Evolutionary conservation across 228 moss, liverwort and hornwort species (phyloP).

Genomic region (Sphagnum magellanicum): DNA sequence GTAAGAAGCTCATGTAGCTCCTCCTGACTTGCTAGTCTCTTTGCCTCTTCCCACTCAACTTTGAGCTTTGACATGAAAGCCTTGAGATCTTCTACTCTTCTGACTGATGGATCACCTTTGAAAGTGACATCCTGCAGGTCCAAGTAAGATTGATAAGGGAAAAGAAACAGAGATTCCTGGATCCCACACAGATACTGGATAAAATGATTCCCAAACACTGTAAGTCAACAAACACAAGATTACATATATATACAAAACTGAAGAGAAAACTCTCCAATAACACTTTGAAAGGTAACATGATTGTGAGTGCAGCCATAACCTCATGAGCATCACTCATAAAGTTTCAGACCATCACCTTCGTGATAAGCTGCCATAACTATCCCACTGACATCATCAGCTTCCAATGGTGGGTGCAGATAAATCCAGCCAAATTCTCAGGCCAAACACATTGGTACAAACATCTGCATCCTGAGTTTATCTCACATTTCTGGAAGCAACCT

Average conservation of each 20-base stretch:
- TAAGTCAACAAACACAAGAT: background rate
- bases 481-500: too few relatives aligned
- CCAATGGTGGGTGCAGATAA: too few relatives aligned
- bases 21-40: conserved; percentile 40
- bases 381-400: too few relatives aligned
- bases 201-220: background rate
- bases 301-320: too few relatives aligned
- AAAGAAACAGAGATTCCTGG: background rate
- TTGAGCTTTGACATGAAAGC: conserved; percentile 66
- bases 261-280: too few relatives aligned
- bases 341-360: too few relatives aligned
- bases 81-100: conserved; percentile 59
- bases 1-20: conserved; percentile 19
- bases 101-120: conserved; percentile 85
- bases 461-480: too few relatives aligned
- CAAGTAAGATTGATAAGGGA: background rate
- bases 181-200: background rate
- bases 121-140: conserved; percentile 55
- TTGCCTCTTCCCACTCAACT: conserved; percentile 57
- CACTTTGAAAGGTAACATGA: too few relatives aligned
- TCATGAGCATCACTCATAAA: too few relatives aligned
- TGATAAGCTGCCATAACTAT: too few relatives aligned
- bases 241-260: background rate
- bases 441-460: too few relatives aligned
- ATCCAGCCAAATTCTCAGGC: too few relatives aligned